Base-by-base conservation (phyloP, 768 basidiomycete species). In the Amanita rimosa region DNA sequence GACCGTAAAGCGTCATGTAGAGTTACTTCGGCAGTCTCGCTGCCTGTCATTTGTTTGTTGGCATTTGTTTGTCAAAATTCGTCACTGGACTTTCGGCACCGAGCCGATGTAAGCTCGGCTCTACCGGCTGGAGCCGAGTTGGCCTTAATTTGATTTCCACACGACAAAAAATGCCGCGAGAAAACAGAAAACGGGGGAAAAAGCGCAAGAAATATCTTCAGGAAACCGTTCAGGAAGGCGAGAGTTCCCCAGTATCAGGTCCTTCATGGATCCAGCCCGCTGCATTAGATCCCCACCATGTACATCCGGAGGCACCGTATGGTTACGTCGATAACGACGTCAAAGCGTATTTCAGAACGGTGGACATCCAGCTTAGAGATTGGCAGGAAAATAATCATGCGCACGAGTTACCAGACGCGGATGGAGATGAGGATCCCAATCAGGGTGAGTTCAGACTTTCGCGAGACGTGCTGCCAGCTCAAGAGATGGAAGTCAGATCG, bases 261-360 rank as follows among this genome's bases (percentile, higher is more conserved):
- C 86, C 85, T 13, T 81, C 85, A 3, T 89, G 86, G 86, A 86
- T 88, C 8, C 59, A 74, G 42, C 60, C 69, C 14, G 64, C 61
- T 29, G 57, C 62, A 27, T 48, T 60, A 29, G 10, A 3, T 3
- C 29, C 6, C 10, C 10, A 29, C 3, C 9, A 29, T n/a, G 52
- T 44, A 3, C 71, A 81, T 57, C 60, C 64, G 13, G 87, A 89
- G 52, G 85, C 86, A 38, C 92, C 93, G 2, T 96, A 93, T 61
- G 94, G 92, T 50, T 85, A 81, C 52, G 80, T 95, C 6, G 92
- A 95, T 55, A 75, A 78, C 16, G 93, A 95, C 59, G 71, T 95
- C 26, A 95, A 95, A 62, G 88, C 91, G 1, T 97, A 97, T 65
- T 95, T 96, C 57, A 69, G 85, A 39, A 89, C 81, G 1, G 90